These are phyloP conservation scores for Boletus insuetus DNA, from an alignment of 768 basidiomycete species.

Conservation along the genomic window DNA sequence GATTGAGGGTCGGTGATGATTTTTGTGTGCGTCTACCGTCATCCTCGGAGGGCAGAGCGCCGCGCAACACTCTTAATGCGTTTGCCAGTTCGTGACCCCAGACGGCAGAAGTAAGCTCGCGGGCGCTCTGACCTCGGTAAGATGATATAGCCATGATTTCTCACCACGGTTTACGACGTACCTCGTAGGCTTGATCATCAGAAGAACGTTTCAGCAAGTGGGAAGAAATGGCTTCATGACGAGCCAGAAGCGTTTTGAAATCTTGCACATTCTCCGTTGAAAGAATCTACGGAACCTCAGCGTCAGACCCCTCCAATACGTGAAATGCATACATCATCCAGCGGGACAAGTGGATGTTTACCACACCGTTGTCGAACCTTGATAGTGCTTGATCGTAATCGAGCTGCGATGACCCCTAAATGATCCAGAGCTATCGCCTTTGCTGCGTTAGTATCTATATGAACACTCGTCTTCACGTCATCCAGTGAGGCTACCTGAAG, in stretches of 20 bases:
- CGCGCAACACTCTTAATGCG: slow-evolving; percentile 57
- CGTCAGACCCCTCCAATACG: background rate
- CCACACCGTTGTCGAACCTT: slow-evolving; percentile 33
- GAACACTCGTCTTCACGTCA: slow-evolving; percentile 66
- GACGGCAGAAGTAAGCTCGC: slow-evolving; percentile 74
- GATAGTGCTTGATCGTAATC: slow-evolving; percentile 60
- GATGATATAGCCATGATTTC: background rate
- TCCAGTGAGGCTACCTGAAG: slow-evolving; percentile 76
- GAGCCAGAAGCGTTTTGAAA: slow-evolving; percentile 56
- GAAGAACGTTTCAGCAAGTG: slow-evolving; percentile 70
- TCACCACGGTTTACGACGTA: slow-evolving; percentile 33
- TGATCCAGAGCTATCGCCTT: slow-evolving; percentile 92
- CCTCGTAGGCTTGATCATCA: slow-evolving; percentile 81
- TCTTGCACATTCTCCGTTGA: slow-evolving; percentile 45
- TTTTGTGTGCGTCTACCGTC: slow-evolving; percentile 27
- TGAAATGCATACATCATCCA: slow-evolving; percentile 62
- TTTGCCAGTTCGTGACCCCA: slow-evolving; percentile 83
- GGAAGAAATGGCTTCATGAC: slow-evolving; percentile 61
- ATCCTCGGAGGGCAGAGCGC: slow-evolving; percentile 45
- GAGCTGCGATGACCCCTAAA: slow-evolving; percentile 87
- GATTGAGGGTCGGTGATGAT: slow-evolving; percentile 21
- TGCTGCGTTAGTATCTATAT: slow-evolving; percentile 75
- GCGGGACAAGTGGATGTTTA: slow-evolving; percentile 44
- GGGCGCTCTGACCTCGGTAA: slow-evolving; percentile 55
- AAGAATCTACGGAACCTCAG: slow-evolving; percentile 44